phyloP scores from a whole-genome alignment of 129 eudicot genomes.

The Solidago caesia region DNA sequence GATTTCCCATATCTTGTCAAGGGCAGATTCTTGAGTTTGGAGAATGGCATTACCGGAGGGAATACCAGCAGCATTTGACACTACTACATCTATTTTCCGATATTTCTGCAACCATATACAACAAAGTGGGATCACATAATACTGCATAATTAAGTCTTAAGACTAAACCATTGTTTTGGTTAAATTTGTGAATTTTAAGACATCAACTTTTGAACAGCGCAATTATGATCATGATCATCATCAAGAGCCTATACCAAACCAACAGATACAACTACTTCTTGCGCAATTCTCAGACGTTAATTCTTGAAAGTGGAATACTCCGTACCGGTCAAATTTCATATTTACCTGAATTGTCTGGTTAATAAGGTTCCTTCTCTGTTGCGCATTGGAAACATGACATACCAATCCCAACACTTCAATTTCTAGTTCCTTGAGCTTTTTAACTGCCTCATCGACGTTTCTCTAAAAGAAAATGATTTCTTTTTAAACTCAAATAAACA shows the following conservation, averaged over 20 bases:
- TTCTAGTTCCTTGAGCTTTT: slow-evolving; percentile 61
- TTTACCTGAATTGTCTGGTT: slow-evolving; percentile 64
- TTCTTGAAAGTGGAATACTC: too few species aligned
- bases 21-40: slow-evolving; percentile 64
- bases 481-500: slow-evolving; percentile 3
- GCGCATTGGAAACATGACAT: slow-evolving; percentile 84
- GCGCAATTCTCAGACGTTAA: not conserved
- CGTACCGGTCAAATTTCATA: too few species aligned
- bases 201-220: too few species aligned
- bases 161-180: too few species aligned
- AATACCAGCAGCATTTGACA: slow-evolving; percentile 92
- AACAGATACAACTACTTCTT: too few species aligned
- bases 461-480: slow-evolving; percentile 32
- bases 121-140: slow-evolving; percentile 1
- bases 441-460: slow-evolving; percentile 86
- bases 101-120: slow-evolving; percentile 52
- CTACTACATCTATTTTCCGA: slow-evolving; percentile 80
- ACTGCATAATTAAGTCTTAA: too few species aligned
- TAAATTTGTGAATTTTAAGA: too few species aligned
- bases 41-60: slow-evolving; percentile 65
- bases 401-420: slow-evolving; percentile 76
- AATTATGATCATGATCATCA: too few species aligned
- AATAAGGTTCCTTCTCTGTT: slow-evolving; percentile 75
- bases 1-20: slow-evolving; percentile 91
- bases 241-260: too few species aligned